Base-by-base conservation (phyloP, 1,284 basidiomycete species). In the Pseudozyma tsukubaensis region DNA sequence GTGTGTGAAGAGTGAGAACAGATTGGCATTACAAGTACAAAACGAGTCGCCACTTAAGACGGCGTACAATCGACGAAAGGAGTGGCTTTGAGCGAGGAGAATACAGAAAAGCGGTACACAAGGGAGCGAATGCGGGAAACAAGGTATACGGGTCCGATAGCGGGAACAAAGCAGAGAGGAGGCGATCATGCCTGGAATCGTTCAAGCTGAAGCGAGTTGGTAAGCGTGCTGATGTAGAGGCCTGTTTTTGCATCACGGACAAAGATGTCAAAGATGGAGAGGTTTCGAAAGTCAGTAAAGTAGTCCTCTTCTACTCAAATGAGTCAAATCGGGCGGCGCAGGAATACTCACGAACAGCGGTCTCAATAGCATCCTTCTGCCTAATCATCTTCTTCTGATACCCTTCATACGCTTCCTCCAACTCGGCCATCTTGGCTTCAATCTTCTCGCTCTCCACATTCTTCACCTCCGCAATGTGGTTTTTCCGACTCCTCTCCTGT, bases 341-440 rank as follows among this genome's bases (percentile, higher is more conserved):
- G 24, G 6, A 29, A 29, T 29, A 29, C 24, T 29, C 24, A 29
- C 24, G 24, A 9, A 71, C 68, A 6, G 72, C 67, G 5, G 68
- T 71, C 47, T 71, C 68, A 40, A 75, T 64, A 0, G 72, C 63
- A 61, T 71, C 72, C 58, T 71, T 71, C 56, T 71, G 72, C 9
- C 72, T 34, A 29, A 68, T 52, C 65, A 71, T 70, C 43, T 72
- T 66, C 54, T 72, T 73, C 64, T 71, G 69, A 54, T 70, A 69
- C 14, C 58, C 68, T 21, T 67, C 67, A 36, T 59, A 70, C 11
- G 55, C 66, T 49, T 66, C 56, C 40, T 63, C 60, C 53, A 66
- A 50, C 50, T 75, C 62, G 35, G 64, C 59, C 56, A 78, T 67
- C 65, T 77, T 67, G 19, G 64, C 72, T 32, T 81, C 79, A 40